Percentiles rank a stretch among this genome's conserved stretches.
Conservation (phyloP, 768 basidiomycete genomes). For the Suillus clintonianus region DNA sequence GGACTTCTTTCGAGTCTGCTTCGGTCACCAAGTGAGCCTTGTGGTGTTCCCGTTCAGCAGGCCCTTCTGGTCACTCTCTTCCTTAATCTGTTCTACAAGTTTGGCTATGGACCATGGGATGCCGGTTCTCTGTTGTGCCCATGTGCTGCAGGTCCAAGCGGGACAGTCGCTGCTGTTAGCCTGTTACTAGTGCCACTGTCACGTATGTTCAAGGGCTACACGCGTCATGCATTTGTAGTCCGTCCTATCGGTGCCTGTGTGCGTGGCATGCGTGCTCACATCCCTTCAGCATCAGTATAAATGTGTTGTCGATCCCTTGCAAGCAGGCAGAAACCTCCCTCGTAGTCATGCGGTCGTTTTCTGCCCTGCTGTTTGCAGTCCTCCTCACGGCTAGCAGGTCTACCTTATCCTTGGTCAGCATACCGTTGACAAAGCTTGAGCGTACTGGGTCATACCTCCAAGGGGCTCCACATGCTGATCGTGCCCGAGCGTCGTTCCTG, state of each 20-base stretch:
- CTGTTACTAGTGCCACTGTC: neutral
- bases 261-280: neutral
- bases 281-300: neutral
- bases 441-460: slow-evolving; percentile 15
- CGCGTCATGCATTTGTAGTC: neutral
- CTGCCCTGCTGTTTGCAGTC: slow-evolving; percentile 1
- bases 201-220: neutral
- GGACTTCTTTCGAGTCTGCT: too few species aligned
- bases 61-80: neutral
- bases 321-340: neutral
- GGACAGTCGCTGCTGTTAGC: neutral
- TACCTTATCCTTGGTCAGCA: slow-evolving; percentile 8
- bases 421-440: slow-evolving; percentile 15
- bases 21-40: neutral
- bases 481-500: slow-evolving; percentile 16
- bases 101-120: neutral
- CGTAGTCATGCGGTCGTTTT: slow-evolving; percentile 15
- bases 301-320: neutral
- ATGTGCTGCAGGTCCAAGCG: neutral
- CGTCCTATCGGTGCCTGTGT: neutral
- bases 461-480: slow-evolving; percentile 17
- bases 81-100: neutral
- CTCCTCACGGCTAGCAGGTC: slow-evolving; percentile 10
- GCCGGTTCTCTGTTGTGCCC: neutral
- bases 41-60: neutral